Conservation (phyloP, 108 stramenopile genomes). For the Parmales sp. region DNA sequence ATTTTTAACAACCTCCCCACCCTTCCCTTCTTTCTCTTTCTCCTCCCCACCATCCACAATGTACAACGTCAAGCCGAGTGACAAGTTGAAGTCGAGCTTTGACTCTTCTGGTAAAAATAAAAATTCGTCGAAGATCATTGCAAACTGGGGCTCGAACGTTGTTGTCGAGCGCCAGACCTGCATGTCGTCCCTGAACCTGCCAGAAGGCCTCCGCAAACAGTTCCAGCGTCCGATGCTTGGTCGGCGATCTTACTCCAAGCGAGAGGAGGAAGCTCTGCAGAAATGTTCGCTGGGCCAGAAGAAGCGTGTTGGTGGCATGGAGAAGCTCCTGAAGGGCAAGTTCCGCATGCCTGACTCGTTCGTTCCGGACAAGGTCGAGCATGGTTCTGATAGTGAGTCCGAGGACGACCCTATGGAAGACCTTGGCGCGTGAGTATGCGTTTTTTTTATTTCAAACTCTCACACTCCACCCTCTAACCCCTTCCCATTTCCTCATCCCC, state of each 20-base stretch:
- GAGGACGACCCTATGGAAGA: constrained; percentile 40
- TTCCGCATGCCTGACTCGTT: constrained; percentile 17
- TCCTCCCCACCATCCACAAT: too few relatives aligned
- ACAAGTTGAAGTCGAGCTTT: too few relatives aligned
- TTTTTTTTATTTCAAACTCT: neutral
- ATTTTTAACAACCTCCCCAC: too few relatives aligned
- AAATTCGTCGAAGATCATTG: too few relatives aligned
- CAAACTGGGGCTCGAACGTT: too few relatives aligned
- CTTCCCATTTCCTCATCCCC: neutral
- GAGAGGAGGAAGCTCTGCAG: constrained; percentile 49
- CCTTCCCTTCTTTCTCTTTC: too few relatives aligned
- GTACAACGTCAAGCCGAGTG: too few relatives aligned
- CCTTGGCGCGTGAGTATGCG: neutral
- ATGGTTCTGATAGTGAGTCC: constrained; percentile 36
- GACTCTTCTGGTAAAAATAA: too few relatives aligned
- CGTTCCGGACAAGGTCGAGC: constrained; percentile 1
- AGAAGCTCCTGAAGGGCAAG: constrained; percentile 49
- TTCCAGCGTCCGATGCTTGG: constrained; percentile 71
- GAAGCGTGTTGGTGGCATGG: constrained; percentile 60
- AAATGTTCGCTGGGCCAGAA: constrained; percentile 45
- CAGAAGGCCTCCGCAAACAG: constrained; percentile 28
- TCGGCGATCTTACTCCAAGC: constrained; percentile 55
- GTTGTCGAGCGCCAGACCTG: neutral
- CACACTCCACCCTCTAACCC: neutral
- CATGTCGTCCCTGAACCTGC: neutral